Percentiles rank a stretch among this genome's conserved stretches.
Conservation (phyloP, 1,284 basidiomycete genomes). For the Irpex sp. region DNA sequence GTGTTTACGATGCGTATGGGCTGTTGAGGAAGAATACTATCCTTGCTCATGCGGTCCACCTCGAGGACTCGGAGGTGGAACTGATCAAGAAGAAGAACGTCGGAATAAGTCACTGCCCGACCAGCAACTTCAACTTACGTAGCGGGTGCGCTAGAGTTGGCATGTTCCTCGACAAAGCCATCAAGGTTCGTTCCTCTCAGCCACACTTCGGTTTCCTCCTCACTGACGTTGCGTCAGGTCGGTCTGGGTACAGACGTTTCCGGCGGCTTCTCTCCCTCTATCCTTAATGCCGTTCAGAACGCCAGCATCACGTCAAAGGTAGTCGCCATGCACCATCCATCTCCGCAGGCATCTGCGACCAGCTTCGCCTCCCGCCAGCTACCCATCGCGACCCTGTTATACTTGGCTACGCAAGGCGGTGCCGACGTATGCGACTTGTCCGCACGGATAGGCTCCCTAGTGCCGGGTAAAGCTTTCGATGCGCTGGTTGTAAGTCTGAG, state of each 20-base stretch:
- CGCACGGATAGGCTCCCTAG: constrained; percentile 75
- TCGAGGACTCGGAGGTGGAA: constrained; percentile 71
- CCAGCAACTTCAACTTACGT: constrained; percentile 87
- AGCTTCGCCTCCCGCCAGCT: constrained; percentile 65
- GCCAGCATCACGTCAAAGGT: constrained; percentile 85
- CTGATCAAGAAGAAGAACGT: constrained; percentile 66
- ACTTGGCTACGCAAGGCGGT: constrained; percentile 91
- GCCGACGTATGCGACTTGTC: constrained; percentile 80
- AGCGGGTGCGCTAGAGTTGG: constrained; percentile 84
- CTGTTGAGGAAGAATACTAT: constrained; percentile 82
- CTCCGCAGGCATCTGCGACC: constrained; percentile 13
- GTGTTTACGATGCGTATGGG: constrained; percentile 79
- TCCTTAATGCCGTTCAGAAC: constrained; percentile 80
- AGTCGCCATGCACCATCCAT: constrained; percentile 40
- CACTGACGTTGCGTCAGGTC: constrained; percentile 43
- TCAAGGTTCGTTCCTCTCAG: constrained; percentile 58
- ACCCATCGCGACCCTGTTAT: constrained; percentile 74
- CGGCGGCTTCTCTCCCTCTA: constrained; percentile 82
- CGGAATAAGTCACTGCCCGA: constrained; percentile 92
- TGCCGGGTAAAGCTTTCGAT: constrained; percentile 86
- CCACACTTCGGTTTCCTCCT: neutral
- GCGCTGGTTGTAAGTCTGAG: constrained; percentile 69
- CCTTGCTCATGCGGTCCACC: constrained; percentile 84
- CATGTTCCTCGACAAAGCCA: constrained; percentile 74
- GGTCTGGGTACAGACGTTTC: constrained; percentile 91